Evolutionary conservation across 306 rosid genomes (phyloP).

Genomic region (Cucurbita moschata): DNA sequence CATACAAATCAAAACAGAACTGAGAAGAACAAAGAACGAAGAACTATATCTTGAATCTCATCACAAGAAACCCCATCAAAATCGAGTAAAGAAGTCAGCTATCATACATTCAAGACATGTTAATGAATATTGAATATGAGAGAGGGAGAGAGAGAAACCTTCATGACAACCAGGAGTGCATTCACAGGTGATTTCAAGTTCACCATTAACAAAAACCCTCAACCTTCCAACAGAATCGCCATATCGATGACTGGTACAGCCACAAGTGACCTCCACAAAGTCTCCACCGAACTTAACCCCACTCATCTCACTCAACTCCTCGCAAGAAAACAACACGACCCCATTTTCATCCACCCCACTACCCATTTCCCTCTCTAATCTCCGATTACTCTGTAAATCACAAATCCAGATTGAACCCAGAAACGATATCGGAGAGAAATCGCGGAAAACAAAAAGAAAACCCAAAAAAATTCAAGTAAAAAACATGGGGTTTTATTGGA

Average conservation of each 20-base stretch:
- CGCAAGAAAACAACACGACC: slow-evolving; percentile 56
- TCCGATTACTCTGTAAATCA: slow-evolving; percentile 30
- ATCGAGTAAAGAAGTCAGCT: not conserved
- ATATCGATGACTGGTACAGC: slow-evolving; percentile 90
- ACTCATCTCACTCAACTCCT: slow-evolving; percentile 79
- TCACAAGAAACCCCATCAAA: not conserved
- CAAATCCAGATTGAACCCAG: slow-evolving; percentile 13
- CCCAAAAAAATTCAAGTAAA: slow-evolving; percentile 9
- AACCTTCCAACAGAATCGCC: slow-evolving; percentile 98
- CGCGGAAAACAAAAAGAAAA: slow-evolving; percentile 5
- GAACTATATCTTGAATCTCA: not conserved
- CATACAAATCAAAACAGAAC: slow-evolving; percentile 20
- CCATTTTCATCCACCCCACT: slow-evolving; percentile 44
- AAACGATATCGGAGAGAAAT: slow-evolving; percentile 13
- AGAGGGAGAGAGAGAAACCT: slow-evolving; percentile 32
- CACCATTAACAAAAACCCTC: slow-evolving; percentile 90
- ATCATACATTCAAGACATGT: not conserved
- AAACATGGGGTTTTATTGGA: slow-evolving; percentile 3
- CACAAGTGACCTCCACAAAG: slow-evolving; percentile 79
- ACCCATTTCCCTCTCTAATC: slow-evolving; percentile 32
- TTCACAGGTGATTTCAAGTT: slow-evolving; percentile 78
- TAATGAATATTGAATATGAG: not conserved
- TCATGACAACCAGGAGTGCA: slow-evolving; percentile 98
- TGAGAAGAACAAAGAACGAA: not conserved
- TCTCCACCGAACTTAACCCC: slow-evolving; percentile 57